Evolutionary conservation across 257 asterid species (phyloP).

Genomic region (Ligustrum vulgare): DNA sequence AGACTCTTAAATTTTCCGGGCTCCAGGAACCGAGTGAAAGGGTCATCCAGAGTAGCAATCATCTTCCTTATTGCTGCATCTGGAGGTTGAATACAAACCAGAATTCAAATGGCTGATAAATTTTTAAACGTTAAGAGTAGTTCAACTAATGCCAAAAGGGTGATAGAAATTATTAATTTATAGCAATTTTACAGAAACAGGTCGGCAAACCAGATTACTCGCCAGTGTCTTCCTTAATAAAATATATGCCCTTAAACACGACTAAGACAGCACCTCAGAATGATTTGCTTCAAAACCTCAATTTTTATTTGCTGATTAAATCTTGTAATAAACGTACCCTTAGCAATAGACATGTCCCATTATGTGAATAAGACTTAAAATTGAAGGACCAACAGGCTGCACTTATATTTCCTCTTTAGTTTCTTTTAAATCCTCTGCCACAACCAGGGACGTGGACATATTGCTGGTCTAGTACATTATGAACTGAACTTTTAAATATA

Average conservation of each 20-base stretch:
- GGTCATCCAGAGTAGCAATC: conserved; percentile 92
- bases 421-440: not conserved
- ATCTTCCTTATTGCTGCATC: conserved; percentile 92
- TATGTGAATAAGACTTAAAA: not conserved
- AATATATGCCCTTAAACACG: not conserved
- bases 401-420: not conserved
- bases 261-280: conserved; percentile 11
- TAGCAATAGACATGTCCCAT: not conserved
- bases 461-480: not conserved
- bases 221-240: not conserved
- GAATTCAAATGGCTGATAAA: conserved; percentile 10
- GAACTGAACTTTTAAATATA: not conserved
- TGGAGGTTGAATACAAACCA: conserved; percentile 29
- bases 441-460: not conserved
- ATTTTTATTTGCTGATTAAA: not conserved
- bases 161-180: not conserved
- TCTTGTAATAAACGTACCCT: not conserved
- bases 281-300: not conserved
- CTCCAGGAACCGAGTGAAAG: conserved; percentile 96
- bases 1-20: conserved; percentile 84
- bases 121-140: not conserved
- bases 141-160: conserved; percentile 9
- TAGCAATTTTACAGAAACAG: conserved; percentile 2
- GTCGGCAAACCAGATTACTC: not conserved
- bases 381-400: not conserved